Conservation (phyloP, 495 filamentous ascomycete genomes). For the Rostrohypoxylon terebratum region DNA sequence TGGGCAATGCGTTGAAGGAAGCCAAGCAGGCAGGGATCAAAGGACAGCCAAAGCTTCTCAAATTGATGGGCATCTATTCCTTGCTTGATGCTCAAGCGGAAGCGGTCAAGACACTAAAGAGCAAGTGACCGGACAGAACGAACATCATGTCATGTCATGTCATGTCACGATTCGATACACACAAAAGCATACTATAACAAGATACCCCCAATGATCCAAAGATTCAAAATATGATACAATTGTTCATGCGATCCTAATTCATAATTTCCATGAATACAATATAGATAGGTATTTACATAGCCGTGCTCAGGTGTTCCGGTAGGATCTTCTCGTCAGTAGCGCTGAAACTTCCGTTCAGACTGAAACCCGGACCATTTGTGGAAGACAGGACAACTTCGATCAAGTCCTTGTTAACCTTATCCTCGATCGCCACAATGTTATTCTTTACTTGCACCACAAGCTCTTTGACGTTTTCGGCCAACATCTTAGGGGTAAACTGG, state of each 20-base stretch:
- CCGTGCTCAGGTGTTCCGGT: slow-evolving; percentile 64
- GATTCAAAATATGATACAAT: slow-evolving; percentile 63
- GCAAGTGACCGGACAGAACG: slow-evolving; percentile 43
- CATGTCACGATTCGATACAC: background rate
- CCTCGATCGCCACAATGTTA: slow-evolving; percentile 75
- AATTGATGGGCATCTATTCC: slow-evolving; percentile 80
- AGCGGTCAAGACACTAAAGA: slow-evolving; percentile 76
- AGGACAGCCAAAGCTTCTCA: slow-evolving; percentile 70
- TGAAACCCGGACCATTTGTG: slow-evolving; percentile 86
- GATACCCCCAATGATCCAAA: slow-evolving; percentile 52
- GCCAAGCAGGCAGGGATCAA: slow-evolving; percentile 65
- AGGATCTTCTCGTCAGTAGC: slow-evolving; percentile 65
- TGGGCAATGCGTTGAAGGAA: slow-evolving; percentile 82
- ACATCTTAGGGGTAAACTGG: slow-evolving; percentile 85
- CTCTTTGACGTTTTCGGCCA: slow-evolving; percentile 84
- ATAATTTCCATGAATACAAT: too few species aligned
- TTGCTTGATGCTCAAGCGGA: slow-evolving; percentile 79
- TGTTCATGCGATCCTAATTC: slow-evolving; percentile 59
- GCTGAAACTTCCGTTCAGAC: slow-evolving; percentile 80
- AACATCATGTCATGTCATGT: background rate
- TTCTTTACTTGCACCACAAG: slow-evolving; percentile 82
- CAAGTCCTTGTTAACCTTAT: slow-evolving; percentile 81
- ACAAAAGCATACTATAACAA: slow-evolving; percentile 23
- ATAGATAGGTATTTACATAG: slow-evolving; percentile 56
- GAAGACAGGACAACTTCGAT: slow-evolving; percentile 96